Evolutionary conservation across 257 asterid genomes (phyloP), one percentile per base, ranked within the genome.

Genomic region (Nicotiana undulata): DNA sequence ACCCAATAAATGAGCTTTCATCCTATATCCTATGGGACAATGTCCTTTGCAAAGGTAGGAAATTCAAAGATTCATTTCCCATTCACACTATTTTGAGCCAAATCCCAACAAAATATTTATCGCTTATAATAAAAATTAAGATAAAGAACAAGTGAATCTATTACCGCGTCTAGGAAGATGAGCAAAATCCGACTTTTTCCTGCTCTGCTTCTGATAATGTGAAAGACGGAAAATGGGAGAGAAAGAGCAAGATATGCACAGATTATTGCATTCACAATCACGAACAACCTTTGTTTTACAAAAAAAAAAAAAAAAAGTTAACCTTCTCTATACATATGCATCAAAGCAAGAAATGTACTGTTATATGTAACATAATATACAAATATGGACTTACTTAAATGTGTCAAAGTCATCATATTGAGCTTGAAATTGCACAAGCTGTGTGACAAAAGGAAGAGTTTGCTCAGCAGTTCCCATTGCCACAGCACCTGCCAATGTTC

Each of bases 391-490:
- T 61, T 64, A 94, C 98, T 86, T 84, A 81, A 93, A 91, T 64
- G 92, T 85, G 4, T 89, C 89, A 79, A 94, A 84, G 84, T 94
- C 98, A 28, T 89, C 80, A 75, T 91, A 94, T 31, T 89, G 91
- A 67, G 96, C 97, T 26, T 84, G 88, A 87, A 91, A 94, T 53
- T 85, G 82, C 44, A 88, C 76, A 18, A 90, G 65, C 56, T 89
- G 97, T 5, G 90, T 91, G 83, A 91, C 82, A 80, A 91, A 88
- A 29, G 97, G 93, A 74, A 94, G 97, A 11, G 94, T 90, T 79
- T 94, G 85, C 31, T 88, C 85, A 13, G 97, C 88, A 7, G 93
- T 90, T 22, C 94, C 97, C 97, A 94, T 92, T 11, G 92, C 97
- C 55, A 91, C 49, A 40, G 97, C 93, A 83, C 94, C 86, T 77